A percentile compares a stretch with the other conserved stretches of the same genome.
Conservation (phyloP, 1,284 basidiomycete species). For the Abortiporus biennis region DNA sequence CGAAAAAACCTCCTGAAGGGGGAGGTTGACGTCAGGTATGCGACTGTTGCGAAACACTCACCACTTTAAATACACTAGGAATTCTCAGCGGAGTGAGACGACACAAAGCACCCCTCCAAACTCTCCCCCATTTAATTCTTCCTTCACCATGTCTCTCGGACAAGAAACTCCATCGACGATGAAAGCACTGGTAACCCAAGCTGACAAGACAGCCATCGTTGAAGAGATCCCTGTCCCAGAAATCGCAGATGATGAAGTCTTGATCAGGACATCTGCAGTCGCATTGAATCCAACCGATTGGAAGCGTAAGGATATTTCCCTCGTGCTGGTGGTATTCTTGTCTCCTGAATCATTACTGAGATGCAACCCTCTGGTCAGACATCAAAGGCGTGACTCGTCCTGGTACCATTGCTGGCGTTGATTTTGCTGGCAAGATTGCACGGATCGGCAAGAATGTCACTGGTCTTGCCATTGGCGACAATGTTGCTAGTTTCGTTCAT, state of each 20-base stretch:
- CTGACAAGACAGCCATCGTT: constrained; percentile 11
- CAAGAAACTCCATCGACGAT: constrained; percentile 13
- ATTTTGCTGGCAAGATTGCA: constrained; percentile 20
- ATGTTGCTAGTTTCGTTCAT: constrained; percentile 20
- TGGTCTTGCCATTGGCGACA: constrained; percentile 16
- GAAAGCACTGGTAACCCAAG: constrained; percentile 12
- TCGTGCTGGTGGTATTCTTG: too few relatives aligned
- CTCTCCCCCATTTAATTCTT: too few relatives aligned
- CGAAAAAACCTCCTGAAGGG: too few relatives aligned
- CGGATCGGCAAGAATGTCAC: constrained; percentile 18
- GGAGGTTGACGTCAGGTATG: too few relatives aligned
- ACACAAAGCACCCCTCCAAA: too few relatives aligned
- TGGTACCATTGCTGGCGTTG: constrained; percentile 13
- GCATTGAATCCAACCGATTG: constrained; percentile 25
- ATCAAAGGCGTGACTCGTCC: constrained; percentile 7
- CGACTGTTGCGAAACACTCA: too few relatives aligned
- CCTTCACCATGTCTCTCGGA: too few relatives aligned
- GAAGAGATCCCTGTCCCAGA: constrained; percentile 20
- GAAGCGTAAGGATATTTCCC: too few relatives aligned
- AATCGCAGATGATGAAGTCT: constrained; percentile 19
- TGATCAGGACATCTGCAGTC: constrained; percentile 18
- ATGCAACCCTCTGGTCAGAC: constrained; percentile 11
- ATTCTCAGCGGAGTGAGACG: too few relatives aligned
- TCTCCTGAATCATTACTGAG: too few relatives aligned
- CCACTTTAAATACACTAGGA: too few relatives aligned